A percentile compares a stretch with the other conserved stretches of the same genome.
Conservation (phyloP, 352 stramenopile species). For the Globisporangium lucens region DNA sequence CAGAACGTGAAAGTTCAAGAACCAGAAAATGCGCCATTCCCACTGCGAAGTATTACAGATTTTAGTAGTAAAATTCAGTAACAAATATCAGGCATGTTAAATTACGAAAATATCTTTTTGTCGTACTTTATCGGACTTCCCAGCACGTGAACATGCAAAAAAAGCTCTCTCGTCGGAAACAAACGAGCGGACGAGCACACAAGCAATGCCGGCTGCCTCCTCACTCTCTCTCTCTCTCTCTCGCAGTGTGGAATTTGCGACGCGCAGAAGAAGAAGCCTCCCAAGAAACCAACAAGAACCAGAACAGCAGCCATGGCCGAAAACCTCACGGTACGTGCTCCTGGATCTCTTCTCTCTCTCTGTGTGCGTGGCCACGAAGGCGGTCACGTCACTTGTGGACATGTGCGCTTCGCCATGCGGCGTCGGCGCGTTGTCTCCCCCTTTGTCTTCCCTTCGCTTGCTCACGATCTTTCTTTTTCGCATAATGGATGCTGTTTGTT, state of each 20-base stretch:
- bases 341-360: background rate
- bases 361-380: background rate
- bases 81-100: too few relatives aligned
- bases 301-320: conserved; percentile 2
- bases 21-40: background rate
- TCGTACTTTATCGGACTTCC: background rate
- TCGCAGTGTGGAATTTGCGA: conserved; percentile 11
- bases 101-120: background rate
- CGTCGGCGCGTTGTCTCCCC: background rate
- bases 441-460: background rate
- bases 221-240: background rate
- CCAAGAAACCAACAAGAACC: background rate
- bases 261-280: conserved; percentile 1
- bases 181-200: conserved; percentile 3
- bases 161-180: background rate
- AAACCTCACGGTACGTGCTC: background rate
- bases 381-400: background rate
- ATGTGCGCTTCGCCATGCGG: background rate
- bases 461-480: background rate
- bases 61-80: too few relatives aligned
- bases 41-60: too few relatives aligned
- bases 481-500: background rate
- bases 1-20: background rate
- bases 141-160: background rate
- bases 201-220: background rate